phyloP scores from a whole-genome alignment of 2,329 filamentous ascomycete genomes.

The Paraconiothyrium sp. region DNA sequence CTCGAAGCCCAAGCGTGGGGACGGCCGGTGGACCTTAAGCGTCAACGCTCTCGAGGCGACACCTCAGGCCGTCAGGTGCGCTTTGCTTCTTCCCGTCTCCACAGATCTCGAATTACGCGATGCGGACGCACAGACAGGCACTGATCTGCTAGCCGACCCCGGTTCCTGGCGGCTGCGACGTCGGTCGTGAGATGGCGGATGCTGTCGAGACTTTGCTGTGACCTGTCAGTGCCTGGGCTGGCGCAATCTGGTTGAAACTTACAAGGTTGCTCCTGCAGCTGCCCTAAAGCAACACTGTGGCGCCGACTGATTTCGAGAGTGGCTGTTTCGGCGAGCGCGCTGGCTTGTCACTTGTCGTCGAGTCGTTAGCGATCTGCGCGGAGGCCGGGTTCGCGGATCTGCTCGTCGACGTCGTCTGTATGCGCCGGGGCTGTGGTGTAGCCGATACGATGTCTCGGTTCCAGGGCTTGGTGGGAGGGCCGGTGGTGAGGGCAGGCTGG shows the following conservation, averaged over 20 bases:
- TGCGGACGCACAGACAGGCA: conserved; percentile 44
- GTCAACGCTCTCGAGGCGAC: conserved; percentile 40
- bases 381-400: conserved; percentile 39
- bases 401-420: conserved; percentile 23
- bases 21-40: conserved; percentile 32
- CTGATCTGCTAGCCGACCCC: conserved; percentile 34
- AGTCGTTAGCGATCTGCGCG: conserved; percentile 42
- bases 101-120: conserved; percentile 47
- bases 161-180: conserved; percentile 40
- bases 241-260: conserved; percentile 45
- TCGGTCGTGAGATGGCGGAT: conserved; percentile 38
- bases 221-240: conserved; percentile 46
- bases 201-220: conserved; percentile 37
- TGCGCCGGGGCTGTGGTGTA: conserved; percentile 25
- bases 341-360: conserved; percentile 41
- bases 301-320: conserved; percentile 41
- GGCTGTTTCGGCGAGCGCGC: conserved; percentile 45
- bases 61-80: conserved; percentile 37
- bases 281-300: conserved; percentile 46
- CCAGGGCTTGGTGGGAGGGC: conserved; percentile 10
- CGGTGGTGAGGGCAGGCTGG: conserved; percentile 14
- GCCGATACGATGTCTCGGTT: conserved; percentile 19
- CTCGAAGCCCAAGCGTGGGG: conserved; percentile 10
- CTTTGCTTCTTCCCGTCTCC: conserved; percentile 52
- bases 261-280: conserved; percentile 48